Conservation (phyloP, 2,329 filamentous ascomycete species). For the Fusarium heterosporum region DNA sequence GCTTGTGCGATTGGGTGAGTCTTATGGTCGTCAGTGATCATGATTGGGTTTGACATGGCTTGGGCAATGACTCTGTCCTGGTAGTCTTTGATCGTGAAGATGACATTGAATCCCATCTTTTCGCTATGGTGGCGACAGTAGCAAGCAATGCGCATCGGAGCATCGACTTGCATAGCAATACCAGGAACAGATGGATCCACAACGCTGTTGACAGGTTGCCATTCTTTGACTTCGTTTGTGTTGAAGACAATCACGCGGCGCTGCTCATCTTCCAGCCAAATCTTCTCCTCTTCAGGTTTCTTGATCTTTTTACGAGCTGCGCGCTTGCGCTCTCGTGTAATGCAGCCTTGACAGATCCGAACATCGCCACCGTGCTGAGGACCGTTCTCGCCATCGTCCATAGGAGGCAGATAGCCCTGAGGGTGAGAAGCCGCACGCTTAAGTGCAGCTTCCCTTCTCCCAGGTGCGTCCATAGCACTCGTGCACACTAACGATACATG, state of each 20-base stretch:
- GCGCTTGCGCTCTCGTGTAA: conserved; percentile 89
- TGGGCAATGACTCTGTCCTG: conserved; percentile 83
- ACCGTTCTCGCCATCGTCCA: conserved; percentile 73
- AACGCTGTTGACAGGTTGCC: conserved; percentile 72
- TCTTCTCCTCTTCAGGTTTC: conserved; percentile 90
- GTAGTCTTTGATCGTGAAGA: conserved; percentile 92
- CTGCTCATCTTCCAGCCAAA: conserved; percentile 84
- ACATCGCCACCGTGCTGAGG: conserved; percentile 93
- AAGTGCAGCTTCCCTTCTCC: conserved; percentile 75
- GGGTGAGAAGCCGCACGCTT: conserved; percentile 60
- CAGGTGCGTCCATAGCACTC: conserved; percentile 84
- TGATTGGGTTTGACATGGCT: conserved; percentile 86
- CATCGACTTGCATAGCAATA: conserved; percentile 80
- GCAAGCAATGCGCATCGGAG: conserved; percentile 95
- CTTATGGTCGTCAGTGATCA: conserved; percentile 99
- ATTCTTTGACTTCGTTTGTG: conserved; percentile 86
- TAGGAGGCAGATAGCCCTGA: conserved; percentile 52
- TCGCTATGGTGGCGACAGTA: conserved; percentile 97
- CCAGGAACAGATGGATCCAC: conserved; percentile 60
- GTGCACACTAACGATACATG: conserved; percentile 89
- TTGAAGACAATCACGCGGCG: conserved; percentile 92
- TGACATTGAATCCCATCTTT: conserved; percentile 91
- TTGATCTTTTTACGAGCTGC: conserved; percentile 93
- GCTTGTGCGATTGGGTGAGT: conserved; percentile 66
- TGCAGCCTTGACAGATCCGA: conserved; percentile 90